Evolutionary conservation across 768 basidiomycete genomes (phyloP).

Genomic region (Termitomyces titanicus): DNA sequence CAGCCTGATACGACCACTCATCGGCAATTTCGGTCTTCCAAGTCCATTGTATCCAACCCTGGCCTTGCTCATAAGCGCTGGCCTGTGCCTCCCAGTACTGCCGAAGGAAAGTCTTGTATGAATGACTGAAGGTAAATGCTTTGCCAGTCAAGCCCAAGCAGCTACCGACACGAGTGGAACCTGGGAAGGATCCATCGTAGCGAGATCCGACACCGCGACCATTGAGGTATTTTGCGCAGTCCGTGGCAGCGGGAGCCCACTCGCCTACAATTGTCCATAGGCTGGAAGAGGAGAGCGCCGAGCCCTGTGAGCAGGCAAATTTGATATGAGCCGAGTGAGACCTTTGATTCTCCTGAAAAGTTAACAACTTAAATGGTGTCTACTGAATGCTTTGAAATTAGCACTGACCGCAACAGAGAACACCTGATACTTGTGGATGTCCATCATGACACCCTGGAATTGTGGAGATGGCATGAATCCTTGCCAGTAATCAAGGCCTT

Average conservation of each 20-base stretch:
- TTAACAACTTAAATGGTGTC: background rate
- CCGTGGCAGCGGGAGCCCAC: slow-evolving; percentile 77
- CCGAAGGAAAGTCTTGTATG: slow-evolving; percentile 79
- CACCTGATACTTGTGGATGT: slow-evolving; percentile 79
- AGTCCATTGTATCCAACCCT: slow-evolving; percentile 80
- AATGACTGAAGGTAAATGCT: slow-evolving; percentile 68
- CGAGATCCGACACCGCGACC: slow-evolving; percentile 72
- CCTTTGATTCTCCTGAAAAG: slow-evolving; percentile 42
- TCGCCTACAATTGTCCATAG: slow-evolving; percentile 88
- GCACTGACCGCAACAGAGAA: slow-evolving; percentile 54
- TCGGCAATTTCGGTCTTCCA: slow-evolving; percentile 84
- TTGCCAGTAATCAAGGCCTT: slow-evolving; percentile 65
- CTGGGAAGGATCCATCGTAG: slow-evolving; percentile 61
- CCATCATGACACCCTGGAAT: slow-evolving; percentile 68
- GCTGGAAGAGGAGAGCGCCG: slow-evolving; percentile 46
- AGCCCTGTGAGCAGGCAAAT: slow-evolving; percentile 48
- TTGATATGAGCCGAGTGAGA: slow-evolving; percentile 54
- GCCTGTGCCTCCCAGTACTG: slow-evolving; percentile 86
- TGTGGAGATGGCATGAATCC: slow-evolving; percentile 53
- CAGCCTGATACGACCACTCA: slow-evolving; percentile 89
- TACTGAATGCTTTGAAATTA: background rate
- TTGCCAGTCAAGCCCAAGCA: slow-evolving; percentile 72
- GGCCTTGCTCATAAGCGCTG: slow-evolving; percentile 63
- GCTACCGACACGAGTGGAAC: slow-evolving; percentile 66
- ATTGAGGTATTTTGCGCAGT: slow-evolving; percentile 81